Evolutionary conservation across 1,284 basidiomycete species (phyloP).

Genomic region (Austroboletus niveus): DNA sequence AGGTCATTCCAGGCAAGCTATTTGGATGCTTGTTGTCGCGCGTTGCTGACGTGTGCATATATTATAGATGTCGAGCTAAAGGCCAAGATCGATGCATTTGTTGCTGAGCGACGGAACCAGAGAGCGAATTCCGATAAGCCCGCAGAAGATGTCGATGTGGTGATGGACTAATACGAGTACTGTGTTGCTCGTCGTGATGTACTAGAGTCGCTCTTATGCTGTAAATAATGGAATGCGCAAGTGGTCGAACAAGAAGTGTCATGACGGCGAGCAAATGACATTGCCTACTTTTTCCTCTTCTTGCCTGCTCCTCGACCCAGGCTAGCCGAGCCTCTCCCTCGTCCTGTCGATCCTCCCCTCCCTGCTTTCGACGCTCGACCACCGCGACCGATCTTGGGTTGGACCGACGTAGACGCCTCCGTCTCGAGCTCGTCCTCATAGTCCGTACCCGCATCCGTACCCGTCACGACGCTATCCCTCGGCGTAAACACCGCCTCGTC

Average conservation of each 20-base stretch:
- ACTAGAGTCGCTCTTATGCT: neutral
- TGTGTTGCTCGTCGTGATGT: constrained; percentile 2
- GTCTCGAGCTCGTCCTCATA: constrained; percentile 51
- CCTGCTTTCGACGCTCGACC: constrained; percentile 27
- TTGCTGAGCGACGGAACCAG: constrained; percentile 48
- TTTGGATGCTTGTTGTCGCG: neutral
- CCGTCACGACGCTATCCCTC: constrained; percentile 60
- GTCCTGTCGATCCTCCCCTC: constrained; percentile 21
- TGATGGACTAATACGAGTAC: constrained; percentile 18
- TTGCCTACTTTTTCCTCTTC: constrained; percentile 32
- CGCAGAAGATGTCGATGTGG: constrained; percentile 35
- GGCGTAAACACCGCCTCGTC: constrained; percentile 60
- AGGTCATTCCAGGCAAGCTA: constrained; percentile 67
- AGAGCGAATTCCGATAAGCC: constrained; percentile 21
- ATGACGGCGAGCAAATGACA: no score
- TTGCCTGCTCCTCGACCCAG: constrained; percentile 28
- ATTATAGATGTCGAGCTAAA: constrained; percentile 57
- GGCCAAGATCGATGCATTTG: constrained; percentile 60
- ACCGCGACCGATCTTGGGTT: constrained; percentile 24
- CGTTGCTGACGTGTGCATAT: constrained; percentile 7
- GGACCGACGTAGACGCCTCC: constrained; percentile 10
- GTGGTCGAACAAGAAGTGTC: neutral
- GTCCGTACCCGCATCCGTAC: constrained; percentile 68
- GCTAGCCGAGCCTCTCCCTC: constrained; percentile 25
- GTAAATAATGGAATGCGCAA: constrained; percentile 4